These are phyloP conservation scores for Stagonosporopsis cucurbitacearum DNA, from an alignment of 2,329 filamentous ascomycete genomes.

Conservation along the genomic window DNA sequence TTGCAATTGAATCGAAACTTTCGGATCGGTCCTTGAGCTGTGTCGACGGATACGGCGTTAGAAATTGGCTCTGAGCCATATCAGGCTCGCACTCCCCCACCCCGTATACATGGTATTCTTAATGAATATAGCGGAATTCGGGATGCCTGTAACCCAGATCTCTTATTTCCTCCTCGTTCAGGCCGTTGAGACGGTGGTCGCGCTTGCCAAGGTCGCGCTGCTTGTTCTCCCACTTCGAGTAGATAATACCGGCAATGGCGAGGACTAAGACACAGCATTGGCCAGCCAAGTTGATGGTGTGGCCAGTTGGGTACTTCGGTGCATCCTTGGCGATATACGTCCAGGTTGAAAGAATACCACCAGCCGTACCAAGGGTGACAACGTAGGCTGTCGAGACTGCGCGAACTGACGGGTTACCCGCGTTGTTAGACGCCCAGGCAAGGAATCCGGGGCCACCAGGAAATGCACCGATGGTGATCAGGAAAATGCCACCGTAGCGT, in stretches of 20 bases:
- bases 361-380: conserved; percentile 70
- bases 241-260: conserved; percentile 57
- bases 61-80: not conserved
- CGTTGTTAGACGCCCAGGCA: conserved; percentile 66
- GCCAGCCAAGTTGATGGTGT: conserved; percentile 66
- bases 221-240: conserved; percentile 62
- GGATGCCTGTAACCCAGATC: conserved; percentile 63
- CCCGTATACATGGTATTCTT: not conserved
- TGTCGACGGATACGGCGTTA: conserved; percentile 14
- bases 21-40: conserved; percentile 17
- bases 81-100: not conserved
- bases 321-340: conserved; percentile 62
- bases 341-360: conserved; percentile 64
- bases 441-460: conserved; percentile 65
- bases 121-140: conserved; percentile 63
- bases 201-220: conserved; percentile 57
- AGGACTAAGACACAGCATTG: conserved; percentile 57
- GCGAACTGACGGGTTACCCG: conserved; percentile 62
- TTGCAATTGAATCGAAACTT: not conserved
- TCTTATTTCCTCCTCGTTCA: conserved; percentile 55
- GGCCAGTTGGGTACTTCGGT: conserved; percentile 74
- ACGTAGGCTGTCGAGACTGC: conserved; percentile 64
- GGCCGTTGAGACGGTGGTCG: conserved; percentile 57
- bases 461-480: conserved; percentile 64
- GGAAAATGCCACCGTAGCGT: conserved; percentile 61